A percentile compares a stretch with the other conserved stretches of the same genome.
Conservation (phyloP, 2,329 filamentous ascomycete genomes). For the Sphaerostilbella broomeana region DNA sequence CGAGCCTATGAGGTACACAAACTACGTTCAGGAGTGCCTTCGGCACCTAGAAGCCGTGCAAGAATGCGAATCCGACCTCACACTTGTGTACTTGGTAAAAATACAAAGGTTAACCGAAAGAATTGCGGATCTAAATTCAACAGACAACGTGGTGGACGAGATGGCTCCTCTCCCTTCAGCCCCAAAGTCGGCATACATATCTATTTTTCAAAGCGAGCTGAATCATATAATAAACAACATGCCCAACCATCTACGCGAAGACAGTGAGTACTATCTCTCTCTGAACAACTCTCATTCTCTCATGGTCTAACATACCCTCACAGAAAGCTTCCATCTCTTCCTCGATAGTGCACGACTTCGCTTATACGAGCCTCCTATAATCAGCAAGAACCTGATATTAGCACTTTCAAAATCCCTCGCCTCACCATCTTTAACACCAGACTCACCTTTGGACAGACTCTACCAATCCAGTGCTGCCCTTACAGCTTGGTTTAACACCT, state of each 20-base stretch:
- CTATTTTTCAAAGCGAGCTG: slow-evolving; percentile 40
- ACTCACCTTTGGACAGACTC: slow-evolving; percentile 43
- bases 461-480: slow-evolving; percentile 43
- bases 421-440: slow-evolving; percentile 28
- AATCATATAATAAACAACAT: slow-evolving; percentile 34
- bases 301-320: neutral
- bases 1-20: slow-evolving; percentile 44
- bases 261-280: slow-evolving; percentile 28
- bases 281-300: neutral
- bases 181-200: slow-evolving; percentile 38
- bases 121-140: slow-evolving; percentile 36
- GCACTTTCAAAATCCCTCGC: slow-evolving; percentile 39
- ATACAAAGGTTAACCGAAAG: slow-evolving; percentile 45
- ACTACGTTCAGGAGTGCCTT: slow-evolving; percentile 46
- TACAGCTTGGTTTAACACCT: slow-evolving; percentile 43
- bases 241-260: slow-evolving; percentile 27
- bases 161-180: slow-evolving; percentile 32
- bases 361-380: slow-evolving; percentile 41
- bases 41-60: slow-evolving; percentile 34
- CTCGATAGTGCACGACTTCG: slow-evolving; percentile 36
- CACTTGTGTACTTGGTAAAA: slow-evolving; percentile 40
- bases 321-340: slow-evolving; percentile 35
- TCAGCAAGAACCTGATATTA: slow-evolving; percentile 35
- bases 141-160: slow-evolving; percentile 29
- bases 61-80: slow-evolving; percentile 42